These are phyloP conservation scores for Kalmanozyma brasiliensis DNA, from an alignment of 1,284 basidiomycete species.

Conservation along the genomic window DNA sequence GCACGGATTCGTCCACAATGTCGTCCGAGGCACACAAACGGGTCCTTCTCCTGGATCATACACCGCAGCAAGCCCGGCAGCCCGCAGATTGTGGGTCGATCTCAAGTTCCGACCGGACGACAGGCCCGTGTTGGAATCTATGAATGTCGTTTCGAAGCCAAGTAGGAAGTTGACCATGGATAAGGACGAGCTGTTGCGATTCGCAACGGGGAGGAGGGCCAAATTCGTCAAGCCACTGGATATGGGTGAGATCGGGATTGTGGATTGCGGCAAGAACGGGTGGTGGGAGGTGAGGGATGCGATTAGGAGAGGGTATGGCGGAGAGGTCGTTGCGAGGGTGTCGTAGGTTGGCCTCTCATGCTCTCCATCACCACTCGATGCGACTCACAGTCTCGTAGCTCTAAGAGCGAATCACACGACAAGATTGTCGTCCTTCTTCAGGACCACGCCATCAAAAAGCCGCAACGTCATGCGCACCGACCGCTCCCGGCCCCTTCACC, in stretches of 20 bases:
- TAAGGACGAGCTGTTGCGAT: conserved; percentile 75
- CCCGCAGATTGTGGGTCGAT: conserved; percentile 79
- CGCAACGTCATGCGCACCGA: too few relatives aligned
- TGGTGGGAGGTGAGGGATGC: conserved; percentile 70
- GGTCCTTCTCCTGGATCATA: conserved; percentile 77
- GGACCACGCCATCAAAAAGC: too few relatives aligned
- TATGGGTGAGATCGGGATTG: conserved; percentile 87
- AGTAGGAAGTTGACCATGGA: conserved; percentile 81
- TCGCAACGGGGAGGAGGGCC: conserved; percentile 72
- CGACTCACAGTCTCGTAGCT: neutral
- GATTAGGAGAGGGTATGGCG: conserved; percentile 66
- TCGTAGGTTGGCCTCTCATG: conserved; percentile 20
- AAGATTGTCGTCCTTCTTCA: too few relatives aligned
- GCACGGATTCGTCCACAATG: conserved; percentile 81
- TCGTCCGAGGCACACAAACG: conserved; percentile 81
- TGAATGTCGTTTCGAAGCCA: conserved; percentile 80
- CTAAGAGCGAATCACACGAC: too few relatives aligned
- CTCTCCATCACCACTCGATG: neutral
- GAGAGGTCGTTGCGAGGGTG: conserved; percentile 69
- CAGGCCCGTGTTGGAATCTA: conserved; percentile 78
- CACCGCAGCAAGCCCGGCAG: conserved; percentile 69
- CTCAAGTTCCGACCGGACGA: conserved; percentile 86
- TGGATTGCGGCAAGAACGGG: conserved; percentile 74
- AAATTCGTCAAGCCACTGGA: conserved; percentile 77
- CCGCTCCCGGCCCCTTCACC: too few relatives aligned